These are phyloP conservation scores for Penicillium rolfsii DNA, from an alignment of 2,329 filamentous ascomycete species.

Conservation along the genomic window DNA sequence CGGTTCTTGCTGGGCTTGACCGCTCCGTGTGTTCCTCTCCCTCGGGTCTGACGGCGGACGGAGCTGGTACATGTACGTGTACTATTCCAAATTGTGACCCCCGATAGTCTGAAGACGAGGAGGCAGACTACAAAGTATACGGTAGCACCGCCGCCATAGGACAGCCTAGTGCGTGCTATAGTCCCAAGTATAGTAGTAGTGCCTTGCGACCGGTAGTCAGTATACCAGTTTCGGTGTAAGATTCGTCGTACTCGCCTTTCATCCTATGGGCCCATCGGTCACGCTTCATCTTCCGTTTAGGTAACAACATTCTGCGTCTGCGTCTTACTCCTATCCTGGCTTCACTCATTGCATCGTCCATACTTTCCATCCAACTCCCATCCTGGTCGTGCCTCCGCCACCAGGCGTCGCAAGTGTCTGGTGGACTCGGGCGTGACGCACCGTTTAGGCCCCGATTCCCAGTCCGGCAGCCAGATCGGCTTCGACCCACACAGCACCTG, in stretches of 20 bases:
- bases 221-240: background rate
- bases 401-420: conserved; percentile 12
- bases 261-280: background rate
- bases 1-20: conserved; percentile 17
- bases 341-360: background rate
- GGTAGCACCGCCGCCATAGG: background rate
- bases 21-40: conserved; percentile 13
- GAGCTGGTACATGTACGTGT: background rate
- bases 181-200: background rate
- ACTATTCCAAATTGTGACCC: background rate
- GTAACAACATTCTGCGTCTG: background rate
- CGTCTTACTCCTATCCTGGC: background rate
- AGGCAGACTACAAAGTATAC: background rate
- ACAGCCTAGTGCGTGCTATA: background rate
- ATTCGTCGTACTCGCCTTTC: background rate
- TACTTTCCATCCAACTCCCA: background rate
- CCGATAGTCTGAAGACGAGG: background rate
- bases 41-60: conserved; percentile 1
- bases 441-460: conserved; percentile 11
- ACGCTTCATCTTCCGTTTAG: background rate
- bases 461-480: conserved; percentile 14
- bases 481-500: conserved; percentile 19
- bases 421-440: conserved; percentile 1
- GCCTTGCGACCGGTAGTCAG: background rate
- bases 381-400: conserved; percentile 15